Evolutionary conservation across 1,284 basidiomycete genomes (phyloP).

Genomic region (Moesziomyces parantarcticus): DNA sequence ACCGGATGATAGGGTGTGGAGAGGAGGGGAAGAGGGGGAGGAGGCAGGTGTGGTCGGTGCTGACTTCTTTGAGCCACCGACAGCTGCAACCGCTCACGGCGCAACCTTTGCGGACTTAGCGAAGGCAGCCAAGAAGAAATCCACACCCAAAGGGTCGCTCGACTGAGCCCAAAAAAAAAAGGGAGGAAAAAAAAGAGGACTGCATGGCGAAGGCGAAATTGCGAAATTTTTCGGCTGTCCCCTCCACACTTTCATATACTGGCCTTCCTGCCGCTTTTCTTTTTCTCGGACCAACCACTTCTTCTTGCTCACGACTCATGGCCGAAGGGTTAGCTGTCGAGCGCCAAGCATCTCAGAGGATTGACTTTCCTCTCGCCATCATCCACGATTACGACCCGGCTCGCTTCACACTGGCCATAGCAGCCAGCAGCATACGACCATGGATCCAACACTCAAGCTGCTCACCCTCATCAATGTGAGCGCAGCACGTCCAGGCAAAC

Average conservation of each 20-base stretch:
- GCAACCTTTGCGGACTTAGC: too few relatives aligned
- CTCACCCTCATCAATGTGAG: conserved; percentile 94
- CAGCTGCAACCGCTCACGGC: too few relatives aligned
- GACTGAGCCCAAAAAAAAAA: conserved; percentile 17
- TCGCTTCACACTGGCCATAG: conserved; percentile 1
- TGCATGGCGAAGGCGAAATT: neutral
- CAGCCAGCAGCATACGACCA: conserved; percentile 5
- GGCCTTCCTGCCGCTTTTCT: neutral
- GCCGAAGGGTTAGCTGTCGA: too few relatives aligned
- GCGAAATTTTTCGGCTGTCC: conserved; percentile 16
- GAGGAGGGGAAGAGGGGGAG: too few relatives aligned
- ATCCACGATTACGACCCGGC: too few relatives aligned
- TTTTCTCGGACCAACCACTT: neutral
- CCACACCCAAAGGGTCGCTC: too few relatives aligned
- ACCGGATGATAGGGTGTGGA: too few relatives aligned
- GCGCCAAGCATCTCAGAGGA: too few relatives aligned
- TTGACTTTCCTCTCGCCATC: conserved; percentile 1
- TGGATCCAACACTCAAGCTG: conserved; percentile 71
- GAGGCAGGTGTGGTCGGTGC: too few relatives aligned
- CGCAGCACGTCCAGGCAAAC: conserved; percentile 73
- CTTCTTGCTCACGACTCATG: neutral
- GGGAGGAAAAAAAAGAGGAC: conserved; percentile 2
- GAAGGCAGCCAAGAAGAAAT: too few relatives aligned
- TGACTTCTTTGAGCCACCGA: too few relatives aligned
- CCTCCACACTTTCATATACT: conserved; percentile 12